Base-by-base conservation (phyloP, 768 basidiomycete species). In the Mycena venus region DNA sequence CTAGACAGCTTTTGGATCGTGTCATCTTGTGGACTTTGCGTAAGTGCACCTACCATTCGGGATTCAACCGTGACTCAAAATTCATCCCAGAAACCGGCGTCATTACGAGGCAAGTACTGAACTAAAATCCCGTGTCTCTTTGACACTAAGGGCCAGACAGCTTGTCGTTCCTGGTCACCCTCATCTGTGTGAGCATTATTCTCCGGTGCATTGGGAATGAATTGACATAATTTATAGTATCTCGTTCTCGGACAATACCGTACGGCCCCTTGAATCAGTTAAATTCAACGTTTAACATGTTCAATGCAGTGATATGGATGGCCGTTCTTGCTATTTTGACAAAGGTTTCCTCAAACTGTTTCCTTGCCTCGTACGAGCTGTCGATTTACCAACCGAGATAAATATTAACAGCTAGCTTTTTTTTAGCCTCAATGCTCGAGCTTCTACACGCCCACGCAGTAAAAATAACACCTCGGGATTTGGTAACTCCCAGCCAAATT, bases 11-110 rank as follows among this genome's bases (percentile, higher is more conserved):
- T 34, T 31, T 77, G 63, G 69, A 77, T 53, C 68, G 75, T 9
- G 75, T 77, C 21, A 77, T 77, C 34, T 40, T 77, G 47, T 77
- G 75, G 75, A 77, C 75, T 3, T 53, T 77, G 44, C 75, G 75
- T 76, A 51, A 58, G 72, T 70, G 34, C 56, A 32, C 61, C 2
- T 2, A 2, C 49, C 9, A 15, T 23, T 27, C 2, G 5, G 19
- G 25, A 0, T 15, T 12, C 17, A 51, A 17, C 23, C 3, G 17
- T 10, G 44, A 23, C 71, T 70, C 5, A 72, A 0, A 47, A 40
- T 15, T 44, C 64, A 12, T 64, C 19, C 5, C 19, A 76, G 75
- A 77, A 71, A 77, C 75, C 25, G 75, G 75, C 15, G 75, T 77
- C 23, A 77, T 77, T n/a, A 77, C 75, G 14, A 77, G 75, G 75